Base-by-base conservation (phyloP, 2,329 filamentous ascomycete species). In the Colletotrichum cuscutae region DNA sequence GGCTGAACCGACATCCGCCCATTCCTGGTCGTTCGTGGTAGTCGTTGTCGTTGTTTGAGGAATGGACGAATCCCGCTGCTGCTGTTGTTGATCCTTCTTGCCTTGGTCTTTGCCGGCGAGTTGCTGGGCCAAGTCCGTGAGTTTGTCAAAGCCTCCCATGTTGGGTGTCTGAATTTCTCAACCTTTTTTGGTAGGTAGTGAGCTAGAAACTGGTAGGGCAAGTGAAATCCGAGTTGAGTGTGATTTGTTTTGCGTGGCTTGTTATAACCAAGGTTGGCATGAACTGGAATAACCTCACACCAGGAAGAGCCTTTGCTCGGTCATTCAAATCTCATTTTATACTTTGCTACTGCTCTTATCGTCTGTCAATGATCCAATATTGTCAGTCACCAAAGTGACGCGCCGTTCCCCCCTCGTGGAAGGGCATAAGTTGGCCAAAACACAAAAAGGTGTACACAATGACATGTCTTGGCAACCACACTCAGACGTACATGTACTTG, bases 81-180 rank as follows among this genome's bases (percentile, higher is more conserved):
- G 65, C 65, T 61, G 53, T 13, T 57, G 19, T n/a, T 61, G 53
- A 64, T 69, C 56, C 19, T 65, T 72, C 28, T 61, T 58, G 24
- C 53, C n/a, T 11, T 72, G 42, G 24, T 71, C 62, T 60, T 76
- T 65, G 37, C 69, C 75, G 68, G 75, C 56, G 63, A 78, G 76
- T 65, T 75, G 71, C 71, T 77, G 60, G 54, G 76, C 77, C 62
- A 75, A 35, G 42, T 73, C 65, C 49, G 73, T 71, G 57, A 79
- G 57, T 71, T 76, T 76, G 74, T 75, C 65, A 62, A 79, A 78
- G 66, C 77, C 75, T 53, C 28, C 28, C 78, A 80, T 80, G 11
- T 24, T 59, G 35, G 9, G 5, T 15, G 8, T 19, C 35, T 37
- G 15, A 19, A 11, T 28, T 8, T 5, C 24, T 24, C 24, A 19